Conservation (phyloP, 1,284 basidiomycete species). For the Puccinia coronata region DNA sequence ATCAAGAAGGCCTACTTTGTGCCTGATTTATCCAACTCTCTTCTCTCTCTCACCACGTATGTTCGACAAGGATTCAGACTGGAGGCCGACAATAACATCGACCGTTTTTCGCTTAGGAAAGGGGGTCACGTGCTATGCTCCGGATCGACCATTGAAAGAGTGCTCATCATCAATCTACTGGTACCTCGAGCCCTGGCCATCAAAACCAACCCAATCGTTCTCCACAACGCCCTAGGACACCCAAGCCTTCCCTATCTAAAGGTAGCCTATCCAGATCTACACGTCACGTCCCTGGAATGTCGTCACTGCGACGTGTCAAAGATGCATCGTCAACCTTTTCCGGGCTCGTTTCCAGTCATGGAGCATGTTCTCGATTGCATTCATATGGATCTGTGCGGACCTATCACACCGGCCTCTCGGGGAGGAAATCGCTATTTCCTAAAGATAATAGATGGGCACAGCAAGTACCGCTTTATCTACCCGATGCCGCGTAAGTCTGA, state of each 20-base stretch:
- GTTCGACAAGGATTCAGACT: not conserved
- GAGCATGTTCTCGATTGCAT: not conserved
- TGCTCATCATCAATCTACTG: not conserved
- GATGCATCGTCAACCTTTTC: not conserved
- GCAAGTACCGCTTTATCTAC: not conserved
- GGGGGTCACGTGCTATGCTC: not conserved
- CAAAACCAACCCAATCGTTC: not conserved
- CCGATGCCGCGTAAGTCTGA: conserved; percentile 2
- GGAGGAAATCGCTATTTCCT: conserved; percentile 14
- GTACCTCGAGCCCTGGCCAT: not conserved
- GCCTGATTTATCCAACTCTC: not conserved
- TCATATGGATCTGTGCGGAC: conserved; percentile 12
- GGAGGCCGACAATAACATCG: no score
- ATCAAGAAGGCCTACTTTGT: not conserved
- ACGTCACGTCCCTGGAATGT: not conserved
- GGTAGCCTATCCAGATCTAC: not conserved
- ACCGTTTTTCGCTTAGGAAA: no score
- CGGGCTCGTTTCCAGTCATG: not conserved
- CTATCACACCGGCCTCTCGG: not conserved
- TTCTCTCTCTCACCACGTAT: not conserved
- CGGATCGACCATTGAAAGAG: not conserved
- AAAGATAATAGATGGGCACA: not conserved
- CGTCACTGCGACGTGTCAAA: not conserved
- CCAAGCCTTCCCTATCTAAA: not conserved
- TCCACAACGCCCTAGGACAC: not conserved